These are phyloP conservation scores for Perilla frutescens DNA, from an alignment of 257 asterid species.

Conservation along the genomic window DNA sequence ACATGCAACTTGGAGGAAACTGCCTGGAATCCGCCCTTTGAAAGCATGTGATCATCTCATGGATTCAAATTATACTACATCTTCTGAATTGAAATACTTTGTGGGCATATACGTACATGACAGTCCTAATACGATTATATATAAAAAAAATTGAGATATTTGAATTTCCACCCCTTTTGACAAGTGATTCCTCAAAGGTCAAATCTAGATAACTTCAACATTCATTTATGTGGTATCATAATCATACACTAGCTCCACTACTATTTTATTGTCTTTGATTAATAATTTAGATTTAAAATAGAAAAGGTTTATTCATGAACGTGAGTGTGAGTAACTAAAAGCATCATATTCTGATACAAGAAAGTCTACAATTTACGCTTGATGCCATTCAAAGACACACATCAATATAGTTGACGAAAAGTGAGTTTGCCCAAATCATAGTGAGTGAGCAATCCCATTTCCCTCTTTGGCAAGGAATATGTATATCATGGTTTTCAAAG, in stretches of 20 bases:
- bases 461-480: not conserved
- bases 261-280: not conserved
- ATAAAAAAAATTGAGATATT: no score
- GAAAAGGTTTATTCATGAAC: no score
- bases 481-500: not conserved
- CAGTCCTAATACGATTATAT: no score
- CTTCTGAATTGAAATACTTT: no score
- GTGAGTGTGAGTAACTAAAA: no score
- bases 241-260: constrained; percentile 1
- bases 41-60: no score
- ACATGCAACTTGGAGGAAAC: no score
- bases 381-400: not conserved
- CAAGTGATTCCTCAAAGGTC: not conserved
- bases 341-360: not conserved
- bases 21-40: no score
- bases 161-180: no score
- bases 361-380: constrained; percentile 14
- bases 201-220: not conserved
- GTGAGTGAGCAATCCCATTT: not conserved
- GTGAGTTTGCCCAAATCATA: not conserved
- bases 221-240: not conserved
- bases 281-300: no score
- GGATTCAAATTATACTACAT: no score
- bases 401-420: not conserved
- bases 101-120: no score